phyloP scores from a whole-genome alignment of 1,284 basidiomycete species.

The Singerocomus rubriflavus region DNA sequence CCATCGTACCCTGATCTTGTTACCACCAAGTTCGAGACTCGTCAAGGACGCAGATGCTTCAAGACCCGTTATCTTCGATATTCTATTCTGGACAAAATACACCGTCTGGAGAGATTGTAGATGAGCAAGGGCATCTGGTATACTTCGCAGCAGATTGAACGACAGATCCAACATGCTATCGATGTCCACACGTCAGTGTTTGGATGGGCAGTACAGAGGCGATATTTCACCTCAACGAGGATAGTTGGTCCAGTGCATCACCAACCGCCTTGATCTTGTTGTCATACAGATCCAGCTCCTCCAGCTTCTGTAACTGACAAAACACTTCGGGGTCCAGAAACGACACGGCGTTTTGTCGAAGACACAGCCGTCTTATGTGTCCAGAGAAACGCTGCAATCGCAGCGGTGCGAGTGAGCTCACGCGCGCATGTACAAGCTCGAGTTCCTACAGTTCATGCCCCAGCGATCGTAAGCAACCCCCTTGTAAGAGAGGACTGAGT shows the following conservation, averaged over 20 bases:
- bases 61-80: conserved; percentile 73
- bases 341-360: conserved; percentile 87
- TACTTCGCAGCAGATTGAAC: conserved; percentile 83
- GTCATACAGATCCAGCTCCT: conserved; percentile 94
- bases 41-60: conserved; percentile 59
- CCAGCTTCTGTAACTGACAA: conserved; percentile 62
- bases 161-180: conserved; percentile 85
- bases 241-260: conserved; percentile 59
- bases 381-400: conserved; percentile 69
- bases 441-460: conserved; percentile 61
- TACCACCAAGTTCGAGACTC: conserved; percentile 92
- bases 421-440: conserved; percentile 83
- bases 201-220: not conserved
- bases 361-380: conserved; percentile 74
- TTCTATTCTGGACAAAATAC: conserved; percentile 97
- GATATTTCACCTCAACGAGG: conserved; percentile 59
- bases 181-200: conserved; percentile 1
- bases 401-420: conserved; percentile 64
- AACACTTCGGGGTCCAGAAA: conserved; percentile 70
- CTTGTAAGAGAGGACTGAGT: conserved; percentile 1
- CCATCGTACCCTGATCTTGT: conserved; percentile 70
- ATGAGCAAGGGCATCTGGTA: conserved; percentile 62
- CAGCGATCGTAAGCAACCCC: not conserved
- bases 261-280: conserved; percentile 83
- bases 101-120: conserved; percentile 71